Evolutionary conservation across 1,139 yeast species (phyloP).

Genomic region (Taiozyma sp.): DNA sequence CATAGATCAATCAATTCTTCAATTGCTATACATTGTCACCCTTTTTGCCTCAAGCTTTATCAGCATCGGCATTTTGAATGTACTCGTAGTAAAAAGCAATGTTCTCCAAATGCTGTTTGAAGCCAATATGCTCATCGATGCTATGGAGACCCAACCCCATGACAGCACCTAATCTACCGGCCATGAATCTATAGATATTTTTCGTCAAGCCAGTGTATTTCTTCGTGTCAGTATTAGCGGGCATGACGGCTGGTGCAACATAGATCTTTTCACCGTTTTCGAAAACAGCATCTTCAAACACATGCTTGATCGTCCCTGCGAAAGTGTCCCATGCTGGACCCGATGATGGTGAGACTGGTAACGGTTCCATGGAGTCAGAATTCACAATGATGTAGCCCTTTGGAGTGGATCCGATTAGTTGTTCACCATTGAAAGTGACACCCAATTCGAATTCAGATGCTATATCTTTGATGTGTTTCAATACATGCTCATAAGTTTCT

Average conservation of each 20-base stretch:
- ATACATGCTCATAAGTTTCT: slow-evolving; percentile 25
- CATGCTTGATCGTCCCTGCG: slow-evolving; percentile 50
- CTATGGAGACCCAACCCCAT: slow-evolving; percentile 41
- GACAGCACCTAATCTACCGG: slow-evolving; percentile 10
- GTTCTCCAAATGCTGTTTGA: slow-evolving; percentile 50
- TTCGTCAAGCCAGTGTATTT: slow-evolving; percentile 72
- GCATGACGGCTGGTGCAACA: slow-evolving; percentile 61
- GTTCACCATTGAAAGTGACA: slow-evolving; percentile 31
- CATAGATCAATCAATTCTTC: too few species aligned
- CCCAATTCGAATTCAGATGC: slow-evolving; percentile 45
- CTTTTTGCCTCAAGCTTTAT: slow-evolving; percentile 32
- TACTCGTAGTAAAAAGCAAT: slow-evolving; percentile 59
- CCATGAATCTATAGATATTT: slow-evolving; percentile 63
- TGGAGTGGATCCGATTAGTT: slow-evolving; percentile 28
- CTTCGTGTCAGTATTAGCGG: slow-evolving; percentile 84
- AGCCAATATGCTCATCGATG: slow-evolving; percentile 52
- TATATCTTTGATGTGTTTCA: slow-evolving; percentile 30
- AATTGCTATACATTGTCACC: too few species aligned
- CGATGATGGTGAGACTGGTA: slow-evolving; percentile 48
- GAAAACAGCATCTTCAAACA: slow-evolving; percentile 31
- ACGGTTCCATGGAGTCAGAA: slow-evolving; percentile 40
- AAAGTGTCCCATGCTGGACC: slow-evolving; percentile 46
- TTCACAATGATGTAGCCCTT: slow-evolving; percentile 43
- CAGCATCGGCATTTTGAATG: slow-evolving; percentile 30
- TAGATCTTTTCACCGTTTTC: slow-evolving; percentile 35